Percentiles rank a stretch among this genome's conserved stretches.
phyloP scores from a whole-genome alignment of 176 grass and related monocot species.

The Triticum timopheevii region DNA sequence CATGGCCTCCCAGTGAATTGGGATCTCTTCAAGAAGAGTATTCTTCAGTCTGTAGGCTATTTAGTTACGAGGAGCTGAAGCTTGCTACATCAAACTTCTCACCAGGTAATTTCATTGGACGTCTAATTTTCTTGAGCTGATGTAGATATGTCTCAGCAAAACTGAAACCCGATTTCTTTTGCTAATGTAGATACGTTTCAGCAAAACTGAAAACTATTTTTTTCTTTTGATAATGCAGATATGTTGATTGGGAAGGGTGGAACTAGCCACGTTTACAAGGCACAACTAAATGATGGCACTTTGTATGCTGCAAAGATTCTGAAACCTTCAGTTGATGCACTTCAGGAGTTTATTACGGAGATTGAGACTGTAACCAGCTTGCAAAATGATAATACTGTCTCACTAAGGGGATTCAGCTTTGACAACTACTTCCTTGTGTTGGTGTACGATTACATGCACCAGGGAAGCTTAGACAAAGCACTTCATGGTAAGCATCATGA shows the following conservation, averaged over 20 bases:
- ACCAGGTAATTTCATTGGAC: constrained; percentile 61
- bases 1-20: constrained; percentile 63
- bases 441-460: constrained; percentile 80
- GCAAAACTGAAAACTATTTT: background rate
- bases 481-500: constrained; percentile 63
- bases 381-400: constrained; percentile 76
- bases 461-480: constrained; percentile 83
- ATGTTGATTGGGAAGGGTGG: constrained; percentile 96
- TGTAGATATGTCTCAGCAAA: too few species aligned
- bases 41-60: constrained; percentile 61
- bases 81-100: constrained; percentile 81
- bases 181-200: constrained; percentile 47
- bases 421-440: constrained; percentile 85
- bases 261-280: constrained; percentile 88
- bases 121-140: too few species aligned
- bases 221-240: constrained; percentile 48
- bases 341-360: constrained; percentile 80
- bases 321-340: constrained; percentile 70
- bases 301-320: constrained; percentile 78
- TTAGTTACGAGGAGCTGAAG: constrained; percentile 63
- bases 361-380: constrained; percentile 68
- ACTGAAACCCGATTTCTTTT: background rate
- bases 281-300: constrained; percentile 49
- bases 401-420: constrained; percentile 77
- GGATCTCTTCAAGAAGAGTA: constrained; percentile 71